Evolutionary conservation across 176 grass and related monocot species (phyloP), one percentile per base, ranked within the genome.

Genomic region (Oryza australiensis): DNA sequence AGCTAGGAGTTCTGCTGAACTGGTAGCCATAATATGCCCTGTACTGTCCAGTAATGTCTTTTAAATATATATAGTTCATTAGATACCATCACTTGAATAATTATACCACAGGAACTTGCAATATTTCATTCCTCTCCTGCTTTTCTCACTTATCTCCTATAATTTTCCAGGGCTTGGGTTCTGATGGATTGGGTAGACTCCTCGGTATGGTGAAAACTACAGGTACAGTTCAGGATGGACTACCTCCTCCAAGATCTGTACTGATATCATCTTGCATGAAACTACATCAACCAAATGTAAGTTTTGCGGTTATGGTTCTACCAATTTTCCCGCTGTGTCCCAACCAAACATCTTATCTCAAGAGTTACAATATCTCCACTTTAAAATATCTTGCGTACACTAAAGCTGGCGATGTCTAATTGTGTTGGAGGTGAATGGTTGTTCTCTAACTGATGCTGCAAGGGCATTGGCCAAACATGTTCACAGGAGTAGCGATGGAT

Each of bases 401-500:
- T 85, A 76, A 73, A 42, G 84, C 43, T 82, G 69, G 53, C 75
- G 51, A 16, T 80, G 66, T 49, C 9, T 68, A 82, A 38, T 78
- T 81, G 33, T 63, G 48, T 51, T 88, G 88, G 88, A 98, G 95
- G 85, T 98, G 24, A 93, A 87, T 84, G 83, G 88, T 77, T 89
- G 92, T 84, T 87, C 88, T 51, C 89, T 98, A 90, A 94, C 90
- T 93, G 88, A 98, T 86, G 86, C 82, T 86, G 95, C 92, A 87
- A 98, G 92, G 88, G 90, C 92, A 89, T 84, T 98, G 86, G 75
- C 90, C 18, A 98, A 98, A 88, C 92, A 98, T 91, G 90, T 90
- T 73, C 83, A 91, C 82, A 91, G 95, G 90, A 89, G 86, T 62
- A 91, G 38, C 16, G 60, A 91, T 75, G 88, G 79, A 84, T 98